These are phyloP conservation scores for Pseudocercospora eumusae DNA, from an alignment of 2,329 filamentous ascomycete genomes.

Conservation along the genomic window DNA sequence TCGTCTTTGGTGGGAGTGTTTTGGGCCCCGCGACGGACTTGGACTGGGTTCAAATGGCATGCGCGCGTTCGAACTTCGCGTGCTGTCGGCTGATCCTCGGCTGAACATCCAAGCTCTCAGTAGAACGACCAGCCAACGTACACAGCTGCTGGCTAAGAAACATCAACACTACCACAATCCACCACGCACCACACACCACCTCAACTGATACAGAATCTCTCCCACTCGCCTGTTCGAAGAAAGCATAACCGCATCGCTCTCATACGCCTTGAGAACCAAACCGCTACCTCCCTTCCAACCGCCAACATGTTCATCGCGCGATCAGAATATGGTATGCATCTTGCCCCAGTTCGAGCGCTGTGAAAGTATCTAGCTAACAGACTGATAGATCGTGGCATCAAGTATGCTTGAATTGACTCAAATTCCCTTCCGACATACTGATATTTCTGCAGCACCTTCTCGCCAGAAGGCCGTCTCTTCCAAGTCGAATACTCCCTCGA, in stretches of 20 bases:
- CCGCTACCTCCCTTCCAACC: constrained; percentile 25
- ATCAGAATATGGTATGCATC: constrained; percentile 92
- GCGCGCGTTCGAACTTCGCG: background rate
- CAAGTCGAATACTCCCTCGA: constrained; percentile 99
- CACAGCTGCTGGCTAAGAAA: constrained; percentile 7
- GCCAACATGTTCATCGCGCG: constrained; percentile 98
- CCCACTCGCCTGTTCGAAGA: background rate
- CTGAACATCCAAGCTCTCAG: background rate
- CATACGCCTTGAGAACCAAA: background rate
- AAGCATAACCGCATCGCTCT: background rate
- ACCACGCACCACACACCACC: background rate
- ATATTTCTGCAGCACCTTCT: constrained; percentile 70
- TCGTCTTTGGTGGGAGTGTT: constrained; percentile 6
- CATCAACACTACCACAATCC: background rate
- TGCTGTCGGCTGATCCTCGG: background rate
- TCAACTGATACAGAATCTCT: background rate
- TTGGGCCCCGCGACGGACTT: constrained; percentile 5
- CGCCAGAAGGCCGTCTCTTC: constrained; percentile 98
- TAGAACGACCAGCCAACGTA: background rate
- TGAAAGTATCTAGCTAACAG: constrained; percentile 30
- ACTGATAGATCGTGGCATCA: constrained; percentile 89
- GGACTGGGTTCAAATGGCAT: background rate
- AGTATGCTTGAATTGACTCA: constrained; percentile 45
- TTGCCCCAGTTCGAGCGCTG: background rate
- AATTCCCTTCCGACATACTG: background rate